Evolutionary conservation across 169 alveolate genomes (phyloP), one percentile per base, ranked within the genome.

Genomic region (Theileria sp.): DNA sequence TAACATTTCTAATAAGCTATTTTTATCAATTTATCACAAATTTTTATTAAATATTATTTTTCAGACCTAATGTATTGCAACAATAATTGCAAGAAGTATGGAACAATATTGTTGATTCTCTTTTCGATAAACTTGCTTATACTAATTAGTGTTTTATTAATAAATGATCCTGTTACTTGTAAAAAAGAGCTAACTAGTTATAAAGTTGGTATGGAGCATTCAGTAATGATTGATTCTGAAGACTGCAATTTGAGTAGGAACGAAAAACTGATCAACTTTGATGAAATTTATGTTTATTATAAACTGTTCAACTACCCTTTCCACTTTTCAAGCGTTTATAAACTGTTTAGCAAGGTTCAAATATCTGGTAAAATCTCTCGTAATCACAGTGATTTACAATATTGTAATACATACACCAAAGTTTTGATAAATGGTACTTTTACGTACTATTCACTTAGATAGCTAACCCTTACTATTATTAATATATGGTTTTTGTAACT

Each of bases 291-390:
- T 65, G 85, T 85, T 17, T 85, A 85, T 49, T 85, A 79, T 76
- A 21, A 51, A 30, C 78, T 85, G 30, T 2, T 38, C 49, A 79
- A 79, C 25, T 85, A 85, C 68, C 87, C 91, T n/a, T 60, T 49
- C 71, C 87, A 78, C 65, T 86, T 36, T 15, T 58, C 77, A 21
- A 32, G 80, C 56, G 76, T 56, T 56, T 85, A 23, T 62, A 72
- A 68, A 67, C 80, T 77, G 50, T 77, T 62, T 72, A 67, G 79
- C 17, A 56, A 78, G 56, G 23, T 44, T 30, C 91, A 85, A 71
- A 0, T 85, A 19, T 30, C 49, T 28, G 91, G 91, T 2, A 79
- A 49, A 23, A 60, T 34, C 15, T 56, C 68, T 0, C 15, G 50
- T 25, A 66, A 25, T 38, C 49, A 67, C 38, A 32, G 70, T 5